Evolutionary conservation across 2,329 filamentous ascomycete species (phyloP), one percentile per base, ranked within the genome.

Genomic region (Cyphellophora europaea): DNA sequence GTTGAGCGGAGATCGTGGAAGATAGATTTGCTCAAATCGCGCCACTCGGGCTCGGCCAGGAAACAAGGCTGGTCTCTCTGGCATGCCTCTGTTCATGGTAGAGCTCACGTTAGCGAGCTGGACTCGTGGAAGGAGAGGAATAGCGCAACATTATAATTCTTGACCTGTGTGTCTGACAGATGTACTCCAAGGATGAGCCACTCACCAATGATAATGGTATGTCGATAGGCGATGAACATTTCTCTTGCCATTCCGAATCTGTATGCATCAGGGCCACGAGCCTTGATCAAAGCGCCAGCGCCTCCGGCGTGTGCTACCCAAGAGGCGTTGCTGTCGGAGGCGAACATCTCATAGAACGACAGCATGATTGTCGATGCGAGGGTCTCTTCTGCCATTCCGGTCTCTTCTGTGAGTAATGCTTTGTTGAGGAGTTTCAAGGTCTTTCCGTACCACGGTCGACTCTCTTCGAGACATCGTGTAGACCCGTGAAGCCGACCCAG

Each of bases 241-340:
- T 52, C 50, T 6, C 53, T 51, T 14, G 55, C 57, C 21, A 60
- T 52, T 1, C 56, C 57, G n/a, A 42, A 36, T n/a, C 51, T 42
- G 35, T 58, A 52, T 16, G 49, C 48, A 16, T 40, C 34, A 11
- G 55, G 50, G 4, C 57, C 57, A 10, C 57, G 57, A 11, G 54
- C 47, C 19, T 46, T 43, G 47, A 61, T 57, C 21, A 61, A 38
- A 3, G 52, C 47, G 13, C 49, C 50, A 11, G 55, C 52, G 11
- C 58, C 58, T 1, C 52, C 48, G 5, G 54, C 54, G 44, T 61
- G 58, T n/a, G 49, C 49, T 4, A 59, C 42, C 57, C 58, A 62
- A 4, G 55, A 50, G 11, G 54, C 44, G 19, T 52, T 47, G n/a
- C 50, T 51, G n/a, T 55, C 58, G 23, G 51, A 55, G 19, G 52